A percentile compares a stretch with the other conserved stretches of the same genome.
These are phyloP conservation scores for Alternaria sp. DNA, from an alignment of 2,329 filamentous ascomycete genomes.

Conservation along the genomic window DNA sequence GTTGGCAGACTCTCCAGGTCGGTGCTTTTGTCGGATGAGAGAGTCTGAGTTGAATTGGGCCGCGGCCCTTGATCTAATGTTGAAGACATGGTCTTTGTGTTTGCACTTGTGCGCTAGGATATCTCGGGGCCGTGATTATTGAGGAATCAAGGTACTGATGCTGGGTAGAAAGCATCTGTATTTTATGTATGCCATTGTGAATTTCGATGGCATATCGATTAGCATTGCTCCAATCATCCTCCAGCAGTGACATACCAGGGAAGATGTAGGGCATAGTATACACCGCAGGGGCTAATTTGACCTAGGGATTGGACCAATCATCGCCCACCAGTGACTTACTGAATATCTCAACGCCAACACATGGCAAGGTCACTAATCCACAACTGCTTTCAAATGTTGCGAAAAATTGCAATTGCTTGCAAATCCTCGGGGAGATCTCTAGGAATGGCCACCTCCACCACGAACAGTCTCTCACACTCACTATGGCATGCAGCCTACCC, in stretches of 20 bases:
- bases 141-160: not conserved
- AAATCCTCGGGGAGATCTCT: not conserved
- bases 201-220: not conserved
- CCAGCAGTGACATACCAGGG: not conserved
- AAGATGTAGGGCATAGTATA: not conserved
- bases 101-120: not conserved
- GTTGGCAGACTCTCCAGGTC: slow-evolving; percentile 6
- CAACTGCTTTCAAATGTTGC: not conserved
- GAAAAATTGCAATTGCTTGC: not conserved
- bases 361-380: not conserved
- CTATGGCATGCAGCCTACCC: slow-evolving; percentile 28
- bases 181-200: not conserved
- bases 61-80: not conserved
- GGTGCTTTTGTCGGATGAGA: not conserved
- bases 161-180: not conserved
- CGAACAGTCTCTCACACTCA: not conserved
- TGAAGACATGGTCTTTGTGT: not conserved
- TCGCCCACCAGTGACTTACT: not conserved
- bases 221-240: not conserved
- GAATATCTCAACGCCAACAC: not conserved
- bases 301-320: not conserved
- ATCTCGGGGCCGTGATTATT: not conserved
- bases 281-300: not conserved
- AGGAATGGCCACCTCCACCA: not conserved
- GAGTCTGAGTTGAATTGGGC: not conserved